A percentile compares a stretch with the other conserved stretches of the same genome.
Conservation (phyloP, 805 yeast species). For the Nakazawaea molendinolei region DNA sequence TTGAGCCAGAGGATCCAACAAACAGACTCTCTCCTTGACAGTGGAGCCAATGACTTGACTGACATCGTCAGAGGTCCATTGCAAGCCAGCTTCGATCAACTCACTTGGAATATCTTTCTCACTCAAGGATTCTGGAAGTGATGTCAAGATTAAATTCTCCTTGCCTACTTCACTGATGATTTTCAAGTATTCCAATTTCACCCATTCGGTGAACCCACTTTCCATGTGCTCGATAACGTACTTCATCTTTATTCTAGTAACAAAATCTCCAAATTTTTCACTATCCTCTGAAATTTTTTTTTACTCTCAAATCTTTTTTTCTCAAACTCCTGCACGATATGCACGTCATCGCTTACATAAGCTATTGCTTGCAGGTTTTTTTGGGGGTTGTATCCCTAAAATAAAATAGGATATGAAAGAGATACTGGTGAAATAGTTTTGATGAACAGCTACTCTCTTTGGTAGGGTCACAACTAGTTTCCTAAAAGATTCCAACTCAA, state of each 20-base stretch:
- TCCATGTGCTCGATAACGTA: conserved; percentile 98
- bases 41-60: conserved; percentile 38
- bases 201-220: conserved; percentile 96
- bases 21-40: conserved; percentile 53
- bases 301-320: not conserved
- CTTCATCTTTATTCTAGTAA: conserved; percentile 43
- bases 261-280: not conserved
- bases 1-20: conserved; percentile 84
- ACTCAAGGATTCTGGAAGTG: conserved; percentile 61
- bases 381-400: too few species aligned
- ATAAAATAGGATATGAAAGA: too few species aligned
- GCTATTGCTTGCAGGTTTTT: too few species aligned
- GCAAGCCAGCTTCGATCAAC: conserved; percentile 55
- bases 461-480: too few species aligned
- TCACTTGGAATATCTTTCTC: conserved; percentile 56
- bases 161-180: conserved; percentile 79
- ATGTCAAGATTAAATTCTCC: conserved; percentile 67
- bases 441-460: too few species aligned
- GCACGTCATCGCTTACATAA: too few species aligned
- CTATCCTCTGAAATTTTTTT: too few species aligned
- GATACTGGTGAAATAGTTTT: too few species aligned
- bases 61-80: conserved; percentile 78
- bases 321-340: too few species aligned
- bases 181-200: conserved; percentile 74
- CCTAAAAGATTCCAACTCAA: too few species aligned